These are phyloP conservation scores for Penicillium corylophilum DNA, from an alignment of 2,329 filamentous ascomycete species.

Conservation along the genomic window DNA sequence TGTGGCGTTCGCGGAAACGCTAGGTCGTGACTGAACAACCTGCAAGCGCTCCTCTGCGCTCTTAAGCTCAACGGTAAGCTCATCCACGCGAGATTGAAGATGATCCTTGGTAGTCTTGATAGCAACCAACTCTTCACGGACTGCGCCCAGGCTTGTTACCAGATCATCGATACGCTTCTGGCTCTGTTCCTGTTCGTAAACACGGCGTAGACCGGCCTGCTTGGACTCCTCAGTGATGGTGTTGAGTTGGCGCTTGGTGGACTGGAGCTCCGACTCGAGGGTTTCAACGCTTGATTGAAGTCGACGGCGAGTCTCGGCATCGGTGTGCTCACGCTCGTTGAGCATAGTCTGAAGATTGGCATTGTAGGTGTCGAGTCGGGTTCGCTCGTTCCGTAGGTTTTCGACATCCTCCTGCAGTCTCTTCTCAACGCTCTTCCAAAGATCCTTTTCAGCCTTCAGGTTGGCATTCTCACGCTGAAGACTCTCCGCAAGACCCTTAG, in stretches of 20 bases:
- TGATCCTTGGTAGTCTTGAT: conserved; percentile 87
- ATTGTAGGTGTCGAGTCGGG: conserved; percentile 77
- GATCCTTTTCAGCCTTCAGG: conserved; percentile 87
- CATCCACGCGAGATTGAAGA: conserved; percentile 82
- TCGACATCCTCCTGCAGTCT: conserved; percentile 88
- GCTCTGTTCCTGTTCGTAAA: conserved; percentile 83
- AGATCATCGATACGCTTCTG: conserved; percentile 94
- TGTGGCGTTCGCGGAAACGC: conserved; percentile 55
- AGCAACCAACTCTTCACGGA: conserved; percentile 81
- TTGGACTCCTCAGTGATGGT: conserved; percentile 82
- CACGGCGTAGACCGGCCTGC: conserved; percentile 77
- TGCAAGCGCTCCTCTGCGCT: conserved; percentile 85
- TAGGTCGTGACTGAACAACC: conserved; percentile 76
- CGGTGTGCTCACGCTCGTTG: conserved; percentile 84
- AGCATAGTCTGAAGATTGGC: conserved; percentile 82
- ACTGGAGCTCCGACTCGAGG: conserved; percentile 74
- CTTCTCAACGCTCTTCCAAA: conserved; percentile 92
- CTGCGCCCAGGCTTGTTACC: conserved; percentile 72
- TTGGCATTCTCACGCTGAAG: conserved; percentile 89
- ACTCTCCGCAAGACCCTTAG: conserved; percentile 76
- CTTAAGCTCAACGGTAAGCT: conserved; percentile 81
- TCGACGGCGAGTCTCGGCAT: conserved; percentile 77
- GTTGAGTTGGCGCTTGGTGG: conserved; percentile 77
- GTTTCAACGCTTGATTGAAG: conserved; percentile 74
- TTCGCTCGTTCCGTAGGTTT: conserved; percentile 76